Evolutionary conservation across 306 rosid species (phyloP).

Genomic region (Prunus mume): DNA sequence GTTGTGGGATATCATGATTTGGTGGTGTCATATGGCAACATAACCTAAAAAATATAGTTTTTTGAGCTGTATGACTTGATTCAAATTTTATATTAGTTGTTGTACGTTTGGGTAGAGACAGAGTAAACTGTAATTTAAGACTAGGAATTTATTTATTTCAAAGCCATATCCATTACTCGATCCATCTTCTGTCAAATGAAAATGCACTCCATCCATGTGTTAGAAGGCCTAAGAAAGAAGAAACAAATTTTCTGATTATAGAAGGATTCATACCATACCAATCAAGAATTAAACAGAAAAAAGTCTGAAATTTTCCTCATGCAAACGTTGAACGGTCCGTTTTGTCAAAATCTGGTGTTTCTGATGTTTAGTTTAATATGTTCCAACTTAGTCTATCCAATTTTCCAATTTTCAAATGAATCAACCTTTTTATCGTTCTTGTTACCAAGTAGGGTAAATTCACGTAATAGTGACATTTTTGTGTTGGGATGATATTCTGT

Average conservation of each 20-base stretch:
- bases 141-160: neutral
- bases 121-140: neutral
- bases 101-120: neutral
- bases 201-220: neutral
- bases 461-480: neutral
- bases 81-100: neutral
- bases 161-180: neutral
- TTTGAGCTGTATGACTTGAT: neutral
- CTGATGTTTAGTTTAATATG: too few species aligned
- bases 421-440: neutral
- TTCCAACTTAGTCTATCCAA: too few species aligned
- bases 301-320: neutral
- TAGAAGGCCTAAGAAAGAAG: neutral
- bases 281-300: neutral
- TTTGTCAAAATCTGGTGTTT: neutral
- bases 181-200: neutral
- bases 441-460: neutral
- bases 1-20: neutral
- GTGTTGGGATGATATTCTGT: neutral
- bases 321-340: neutral
- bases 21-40: neutral
- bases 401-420: too few species aligned
- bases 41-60: neutral
- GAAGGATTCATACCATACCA: neutral
- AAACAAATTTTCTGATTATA: neutral